phyloP scores from a whole-genome alignment of 2,329 filamentous ascomycete species.

The Furcasterigmium sp. region DNA sequence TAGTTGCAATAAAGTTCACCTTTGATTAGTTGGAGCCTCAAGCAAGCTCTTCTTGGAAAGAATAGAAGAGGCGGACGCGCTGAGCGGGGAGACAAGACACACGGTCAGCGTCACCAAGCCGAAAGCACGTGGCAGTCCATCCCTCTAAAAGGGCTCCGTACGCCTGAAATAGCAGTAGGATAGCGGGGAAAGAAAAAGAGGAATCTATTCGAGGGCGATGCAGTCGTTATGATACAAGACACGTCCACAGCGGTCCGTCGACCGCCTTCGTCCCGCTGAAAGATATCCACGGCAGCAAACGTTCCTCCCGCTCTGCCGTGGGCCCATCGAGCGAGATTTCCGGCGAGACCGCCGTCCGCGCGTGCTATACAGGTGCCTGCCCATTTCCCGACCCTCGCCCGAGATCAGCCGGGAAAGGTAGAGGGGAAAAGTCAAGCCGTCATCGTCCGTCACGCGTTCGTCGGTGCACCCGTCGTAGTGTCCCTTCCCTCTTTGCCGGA shows the following conservation, averaged over 20 bases:
- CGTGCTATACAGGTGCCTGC: constrained; percentile 1
- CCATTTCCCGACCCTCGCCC: neutral
- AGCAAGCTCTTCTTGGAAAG: too few species aligned
- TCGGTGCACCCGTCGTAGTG: neutral
- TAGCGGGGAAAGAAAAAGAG: neutral
- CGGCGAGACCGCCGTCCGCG: neutral
- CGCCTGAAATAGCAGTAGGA: too few species aligned
- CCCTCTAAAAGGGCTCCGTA: too few species aligned
- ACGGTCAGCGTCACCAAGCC: too few species aligned
- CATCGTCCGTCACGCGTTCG: too few species aligned
- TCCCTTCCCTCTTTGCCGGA: neutral
- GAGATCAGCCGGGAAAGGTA: neutral
- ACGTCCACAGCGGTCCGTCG: neutral
- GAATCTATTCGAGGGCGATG: constrained; percentile 5
- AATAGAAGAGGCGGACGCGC: too few species aligned
- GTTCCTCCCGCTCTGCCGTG: neutral
- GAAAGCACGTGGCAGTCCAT: too few species aligned
- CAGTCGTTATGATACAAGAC: constrained; percentile 4
- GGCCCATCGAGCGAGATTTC: neutral
- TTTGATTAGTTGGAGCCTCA: too few species aligned
- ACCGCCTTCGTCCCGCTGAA: neutral
- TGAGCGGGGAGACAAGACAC: too few species aligned
- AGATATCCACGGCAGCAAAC: neutral
- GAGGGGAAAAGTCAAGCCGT: neutral
- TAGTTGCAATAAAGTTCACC: too few species aligned